These are phyloP conservation scores for Vitellaria paradoxa DNA, from an alignment of 179 eudicot species.

Conservation along the genomic window DNA sequence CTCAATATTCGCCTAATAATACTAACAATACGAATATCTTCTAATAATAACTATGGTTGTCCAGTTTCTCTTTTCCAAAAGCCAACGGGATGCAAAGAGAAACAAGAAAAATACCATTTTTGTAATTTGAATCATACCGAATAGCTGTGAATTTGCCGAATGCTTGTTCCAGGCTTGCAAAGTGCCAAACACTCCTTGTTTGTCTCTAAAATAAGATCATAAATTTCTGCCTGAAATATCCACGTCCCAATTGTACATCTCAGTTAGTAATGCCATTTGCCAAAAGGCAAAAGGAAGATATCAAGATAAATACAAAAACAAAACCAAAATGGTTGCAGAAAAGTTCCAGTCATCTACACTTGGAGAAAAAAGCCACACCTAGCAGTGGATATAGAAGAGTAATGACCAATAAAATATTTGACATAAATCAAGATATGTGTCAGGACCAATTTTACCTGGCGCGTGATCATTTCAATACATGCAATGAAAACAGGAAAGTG, in stretches of 20 bases:
- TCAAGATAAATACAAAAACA: not conserved
- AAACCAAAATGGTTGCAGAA: not conserved
- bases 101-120: not conserved
- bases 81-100: not conserved
- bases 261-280: constrained; percentile 1
- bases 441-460: no score
- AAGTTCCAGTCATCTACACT: not conserved
- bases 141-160: constrained; percentile 68
- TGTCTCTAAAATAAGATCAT: constrained; percentile 82
- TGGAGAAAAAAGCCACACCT: not conserved
- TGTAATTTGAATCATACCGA: constrained; percentile 50
- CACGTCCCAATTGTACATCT: constrained; percentile 10
- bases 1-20: no score
- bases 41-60: not conserved
- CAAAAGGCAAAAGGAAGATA: not conserved
- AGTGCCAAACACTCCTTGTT: constrained; percentile 86
- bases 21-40: no score
- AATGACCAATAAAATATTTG: not conserved
- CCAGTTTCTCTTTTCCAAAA: not conserved
- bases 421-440: not conserved
- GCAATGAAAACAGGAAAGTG: no score
- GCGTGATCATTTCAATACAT: no score
- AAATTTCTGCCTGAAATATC: constrained; percentile 74
- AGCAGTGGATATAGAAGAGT: not conserved
- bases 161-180: constrained; percentile 89